Percentiles rank a stretch among this genome's conserved stretches.
These are phyloP conservation scores for Piper longum DNA, from an alignment of 164 flowering plant species.

Conservation along the genomic window DNA sequence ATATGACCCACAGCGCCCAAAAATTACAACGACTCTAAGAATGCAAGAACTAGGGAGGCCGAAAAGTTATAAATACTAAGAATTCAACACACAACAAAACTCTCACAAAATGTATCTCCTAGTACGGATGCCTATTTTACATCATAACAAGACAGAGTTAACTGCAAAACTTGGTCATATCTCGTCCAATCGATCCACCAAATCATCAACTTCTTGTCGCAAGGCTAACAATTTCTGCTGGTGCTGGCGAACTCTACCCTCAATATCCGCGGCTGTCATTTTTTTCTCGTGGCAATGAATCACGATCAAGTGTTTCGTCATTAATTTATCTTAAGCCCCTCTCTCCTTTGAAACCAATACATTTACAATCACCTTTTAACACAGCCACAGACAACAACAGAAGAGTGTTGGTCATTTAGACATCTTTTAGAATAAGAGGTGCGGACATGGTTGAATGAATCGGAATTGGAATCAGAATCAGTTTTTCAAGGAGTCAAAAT, in stretches of 20 bases:
- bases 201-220: constrained; percentile 77
- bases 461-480: no score
- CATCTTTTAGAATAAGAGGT: not conserved
- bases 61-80: no score
- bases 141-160: not conserved
- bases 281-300: constrained; percentile 82
- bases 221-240: constrained; percentile 59
- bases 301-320: constrained; percentile 61
- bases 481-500: no score
- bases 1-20: no score
- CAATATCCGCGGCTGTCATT: constrained; percentile 51
- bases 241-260: constrained; percentile 48
- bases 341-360: constrained; percentile 73
- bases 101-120: not conserved
- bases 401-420: not conserved
- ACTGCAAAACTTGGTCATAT: constrained; percentile 17
- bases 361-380: constrained; percentile 36
- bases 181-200: constrained; percentile 61
- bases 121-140: not conserved
- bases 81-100: not conserved
- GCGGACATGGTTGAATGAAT: no score
- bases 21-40: no score
- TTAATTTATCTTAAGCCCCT: constrained; percentile 70
- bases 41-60: no score
- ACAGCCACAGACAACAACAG: not conserved